Conservation (phyloP, 2,329 filamentous ascomycete genomes). For the Exophiala oligosperma region DNA sequence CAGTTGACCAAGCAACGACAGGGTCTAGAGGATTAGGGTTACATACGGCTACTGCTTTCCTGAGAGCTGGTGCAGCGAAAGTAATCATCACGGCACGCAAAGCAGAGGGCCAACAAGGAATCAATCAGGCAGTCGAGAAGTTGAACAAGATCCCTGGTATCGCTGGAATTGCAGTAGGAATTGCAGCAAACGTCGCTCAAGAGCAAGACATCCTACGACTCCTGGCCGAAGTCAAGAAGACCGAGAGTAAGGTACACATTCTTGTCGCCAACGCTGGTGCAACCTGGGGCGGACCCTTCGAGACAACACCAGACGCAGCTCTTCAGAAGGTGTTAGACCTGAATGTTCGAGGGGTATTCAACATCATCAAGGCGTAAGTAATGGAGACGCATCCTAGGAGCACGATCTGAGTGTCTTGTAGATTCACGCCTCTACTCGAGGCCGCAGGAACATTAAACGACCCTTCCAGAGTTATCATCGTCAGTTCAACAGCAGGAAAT, state of each 20-base stretch:
- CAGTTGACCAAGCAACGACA: slow-evolving; percentile 13
- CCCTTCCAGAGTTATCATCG: slow-evolving; percentile 40
- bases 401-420: slow-evolving; percentile 11
- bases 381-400: neutral
- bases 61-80: slow-evolving; percentile 40
- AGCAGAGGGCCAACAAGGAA: slow-evolving; percentile 38
- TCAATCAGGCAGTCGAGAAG: slow-evolving; percentile 39
- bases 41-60: slow-evolving; percentile 40
- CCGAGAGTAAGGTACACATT: slow-evolving; percentile 37
- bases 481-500: slow-evolving; percentile 37
- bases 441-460: slow-evolving; percentile 34
- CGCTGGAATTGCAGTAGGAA: slow-evolving; percentile 35
- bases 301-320: slow-evolving; percentile 37
- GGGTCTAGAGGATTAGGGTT: slow-evolving; percentile 43
- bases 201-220: slow-evolving; percentile 38
- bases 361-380: slow-evolving; percentile 36
- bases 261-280: slow-evolving; percentile 42
- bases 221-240: slow-evolving; percentile 35
- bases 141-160: slow-evolving; percentile 38
- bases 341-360: slow-evolving; percentile 42
- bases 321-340: slow-evolving; percentile 40
- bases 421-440: slow-evolving; percentile 38
- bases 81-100: slow-evolving; percentile 43
- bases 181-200: slow-evolving; percentile 40
- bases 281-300: slow-evolving; percentile 42